Percentiles rank a stretch among this genome's conserved stretches.
Conservation (phyloP, 2,329 filamentous ascomycete genomes). For the Cladophialophora immunda region DNA sequence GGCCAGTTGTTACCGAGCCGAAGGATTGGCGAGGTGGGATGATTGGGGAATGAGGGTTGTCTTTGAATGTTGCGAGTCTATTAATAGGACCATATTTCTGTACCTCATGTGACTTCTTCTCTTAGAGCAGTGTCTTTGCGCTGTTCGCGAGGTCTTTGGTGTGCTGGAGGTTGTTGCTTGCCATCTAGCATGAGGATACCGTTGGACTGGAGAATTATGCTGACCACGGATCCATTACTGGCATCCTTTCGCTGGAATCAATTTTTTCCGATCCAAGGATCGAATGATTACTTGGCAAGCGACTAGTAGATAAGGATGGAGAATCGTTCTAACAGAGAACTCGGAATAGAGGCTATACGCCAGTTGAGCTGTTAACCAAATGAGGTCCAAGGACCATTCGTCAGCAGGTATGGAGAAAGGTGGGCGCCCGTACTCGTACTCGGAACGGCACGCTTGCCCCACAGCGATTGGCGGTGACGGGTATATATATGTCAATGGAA, state of each 20-base stretch:
- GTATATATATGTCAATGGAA: background rate
- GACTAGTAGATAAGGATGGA: slow-evolving; percentile 3
- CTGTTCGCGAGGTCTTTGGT: background rate
- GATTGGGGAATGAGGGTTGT: background rate
- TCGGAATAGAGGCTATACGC: background rate
- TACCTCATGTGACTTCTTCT: background rate
- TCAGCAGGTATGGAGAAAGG: background rate
- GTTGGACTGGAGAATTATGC: background rate
- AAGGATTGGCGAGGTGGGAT: background rate
- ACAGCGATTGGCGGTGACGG: background rate
- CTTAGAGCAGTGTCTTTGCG: background rate
- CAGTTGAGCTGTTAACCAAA: background rate
- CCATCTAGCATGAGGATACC: background rate
- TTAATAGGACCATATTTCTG: background rate
- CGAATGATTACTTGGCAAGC: background rate
- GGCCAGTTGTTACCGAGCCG: background rate
- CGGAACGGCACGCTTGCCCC: background rate
- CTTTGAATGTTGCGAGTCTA: background rate
- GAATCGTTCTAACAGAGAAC: background rate
- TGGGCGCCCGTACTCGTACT: no score
- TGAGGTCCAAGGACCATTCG: background rate
- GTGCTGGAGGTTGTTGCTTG: background rate
- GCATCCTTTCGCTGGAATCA: background rate
- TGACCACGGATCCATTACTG: background rate
- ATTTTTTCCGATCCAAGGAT: background rate